phyloP scores from a whole-genome alignment of 2,329 filamentous ascomycete genomes.

The Blumeria hordei region DNA sequence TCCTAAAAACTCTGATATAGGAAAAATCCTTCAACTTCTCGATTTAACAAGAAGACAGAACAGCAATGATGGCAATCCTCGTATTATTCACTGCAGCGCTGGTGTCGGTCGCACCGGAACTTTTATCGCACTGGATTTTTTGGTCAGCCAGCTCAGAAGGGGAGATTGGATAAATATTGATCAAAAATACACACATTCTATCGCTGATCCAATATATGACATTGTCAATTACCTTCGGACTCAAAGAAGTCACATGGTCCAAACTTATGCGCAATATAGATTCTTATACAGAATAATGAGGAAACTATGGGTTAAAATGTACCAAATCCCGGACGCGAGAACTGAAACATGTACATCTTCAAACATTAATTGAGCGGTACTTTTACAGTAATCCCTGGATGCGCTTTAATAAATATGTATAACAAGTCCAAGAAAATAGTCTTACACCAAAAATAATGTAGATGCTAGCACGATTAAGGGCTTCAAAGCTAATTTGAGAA shows the following conservation, averaged over 20 bases:
- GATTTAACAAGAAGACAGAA: constrained; percentile 1
- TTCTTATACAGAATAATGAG: constrained; percentile 6
- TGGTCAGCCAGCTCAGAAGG: constrained; percentile 4
- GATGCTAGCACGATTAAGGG: too few species aligned
- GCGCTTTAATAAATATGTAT: too few species aligned
- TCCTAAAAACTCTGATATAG: constrained; percentile 4
- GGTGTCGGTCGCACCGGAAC: constrained; percentile 85
- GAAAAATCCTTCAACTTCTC: constrained; percentile 4
- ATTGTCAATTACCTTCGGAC: constrained; percentile 5
- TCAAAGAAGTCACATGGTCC: constrained; percentile 7
- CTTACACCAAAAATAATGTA: too few species aligned
- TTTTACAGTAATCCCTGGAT: too few species aligned
- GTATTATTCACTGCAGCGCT: constrained; percentile 72
- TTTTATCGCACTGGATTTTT: constrained; percentile 23
- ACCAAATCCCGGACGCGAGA: neutral
- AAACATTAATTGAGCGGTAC: too few species aligned
- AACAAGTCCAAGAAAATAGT: too few species aligned
- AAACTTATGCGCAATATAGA: constrained; percentile 3
- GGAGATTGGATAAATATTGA: constrained; percentile 2
- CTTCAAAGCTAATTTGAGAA: too few species aligned
- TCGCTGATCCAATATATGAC: constrained; percentile 6
- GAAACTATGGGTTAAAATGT: constrained; percentile 3
- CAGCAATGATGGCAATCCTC: neutral
- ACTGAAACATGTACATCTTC: neutral
- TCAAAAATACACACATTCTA: neutral